phyloP scores from a whole-genome alignment of 139 green algal genomes.

The Chlorella ohadii region DNA sequence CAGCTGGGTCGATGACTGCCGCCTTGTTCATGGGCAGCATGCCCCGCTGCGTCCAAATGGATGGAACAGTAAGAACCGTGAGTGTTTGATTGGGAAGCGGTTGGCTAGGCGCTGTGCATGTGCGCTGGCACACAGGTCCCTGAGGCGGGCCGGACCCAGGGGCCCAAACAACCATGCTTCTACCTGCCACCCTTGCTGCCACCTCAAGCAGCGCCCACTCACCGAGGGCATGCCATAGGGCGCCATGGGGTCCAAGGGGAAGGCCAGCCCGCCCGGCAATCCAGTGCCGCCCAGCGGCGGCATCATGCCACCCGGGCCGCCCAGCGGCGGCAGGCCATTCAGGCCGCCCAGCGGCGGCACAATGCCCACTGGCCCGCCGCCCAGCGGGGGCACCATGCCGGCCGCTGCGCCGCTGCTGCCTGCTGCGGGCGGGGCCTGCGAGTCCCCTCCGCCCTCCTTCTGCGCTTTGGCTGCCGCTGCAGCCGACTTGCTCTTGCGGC shows the following conservation, averaged over 20 bases:
- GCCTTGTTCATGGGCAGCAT: too few species aligned
- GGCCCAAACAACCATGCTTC: too few species aligned
- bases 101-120: too few species aligned
- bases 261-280: neutral
- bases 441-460: neutral
- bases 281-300: neutral
- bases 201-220: too few species aligned
- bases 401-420: neutral
- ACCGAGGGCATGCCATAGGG: neutral
- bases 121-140: too few species aligned
- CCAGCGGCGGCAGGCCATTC: neutral
- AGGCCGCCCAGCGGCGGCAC: neutral
- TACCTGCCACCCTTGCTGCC: too few species aligned
- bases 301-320: neutral
- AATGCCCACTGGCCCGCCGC: neutral
- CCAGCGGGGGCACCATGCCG: neutral
- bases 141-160: too few species aligned
- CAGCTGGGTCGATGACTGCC: too few species aligned
- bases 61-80: too few species aligned
- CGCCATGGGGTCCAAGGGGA: neutral
- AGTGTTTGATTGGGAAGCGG: too few species aligned
- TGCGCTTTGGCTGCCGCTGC: neutral
- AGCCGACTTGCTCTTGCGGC: slow-evolving; percentile 79
- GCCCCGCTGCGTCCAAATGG: too few species aligned
- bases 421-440: neutral